Conservation (phyloP, 305 asterid species). For the Vinca major region DNA sequence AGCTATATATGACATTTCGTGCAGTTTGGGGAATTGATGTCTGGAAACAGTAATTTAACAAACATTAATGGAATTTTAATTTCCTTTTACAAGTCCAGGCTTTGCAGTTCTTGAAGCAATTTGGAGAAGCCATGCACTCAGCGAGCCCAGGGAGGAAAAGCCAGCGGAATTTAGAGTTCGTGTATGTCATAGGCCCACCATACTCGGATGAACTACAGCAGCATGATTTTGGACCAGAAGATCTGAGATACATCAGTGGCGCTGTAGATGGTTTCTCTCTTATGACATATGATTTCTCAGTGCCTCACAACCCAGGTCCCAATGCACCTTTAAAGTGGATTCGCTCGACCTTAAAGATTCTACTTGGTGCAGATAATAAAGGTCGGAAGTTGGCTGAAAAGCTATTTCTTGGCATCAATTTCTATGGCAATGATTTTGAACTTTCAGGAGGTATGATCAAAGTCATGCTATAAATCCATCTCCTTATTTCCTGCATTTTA, state of each 20-base stretch:
- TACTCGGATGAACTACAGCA: slow-evolving; percentile 54
- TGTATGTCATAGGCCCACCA: slow-evolving; percentile 88
- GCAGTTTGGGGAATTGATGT: neutral
- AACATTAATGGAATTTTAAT: slow-evolving; percentile 23
- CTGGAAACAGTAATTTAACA: slow-evolving; percentile 6
- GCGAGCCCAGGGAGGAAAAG: slow-evolving; percentile 29
- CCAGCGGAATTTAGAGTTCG: slow-evolving; percentile 43
- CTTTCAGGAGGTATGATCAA: slow-evolving; percentile 61
- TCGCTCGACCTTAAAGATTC: slow-evolving; percentile 50
- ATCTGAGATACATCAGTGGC: slow-evolving; percentile 49
- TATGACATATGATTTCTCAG: slow-evolving; percentile 94
- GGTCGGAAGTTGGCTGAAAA: slow-evolving; percentile 37
- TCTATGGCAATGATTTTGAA: slow-evolving; percentile 82
- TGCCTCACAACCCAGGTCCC: slow-evolving; percentile 95
- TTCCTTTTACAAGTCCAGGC: slow-evolving; percentile 43
- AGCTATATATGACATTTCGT: neutral
- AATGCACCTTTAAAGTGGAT: slow-evolving; percentile 94
- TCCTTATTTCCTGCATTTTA: neutral
- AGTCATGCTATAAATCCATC: neutral
- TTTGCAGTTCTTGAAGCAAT: slow-evolving; percentile 61
- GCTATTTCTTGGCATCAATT: slow-evolving; percentile 70
- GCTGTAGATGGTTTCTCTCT: slow-evolving; percentile 88
- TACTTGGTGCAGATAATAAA: slow-evolving; percentile 34
- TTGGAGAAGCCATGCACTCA: slow-evolving; percentile 81
- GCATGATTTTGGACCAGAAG: slow-evolving; percentile 78